phyloP scores from a whole-genome alignment of 192 early-diverging fungal species.

The Coemansia sp. region DNA sequence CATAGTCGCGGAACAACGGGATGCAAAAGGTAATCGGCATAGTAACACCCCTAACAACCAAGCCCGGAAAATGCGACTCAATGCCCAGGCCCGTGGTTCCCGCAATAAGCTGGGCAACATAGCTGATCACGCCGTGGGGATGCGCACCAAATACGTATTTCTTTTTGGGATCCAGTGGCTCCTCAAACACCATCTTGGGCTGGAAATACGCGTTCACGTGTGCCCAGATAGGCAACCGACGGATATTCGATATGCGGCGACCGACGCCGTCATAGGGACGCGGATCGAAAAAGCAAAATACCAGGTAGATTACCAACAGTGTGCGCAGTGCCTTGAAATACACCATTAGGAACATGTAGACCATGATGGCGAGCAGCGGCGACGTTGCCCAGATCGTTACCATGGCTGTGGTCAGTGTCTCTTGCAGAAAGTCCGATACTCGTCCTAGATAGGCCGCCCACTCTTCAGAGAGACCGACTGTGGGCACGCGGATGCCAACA shows the following conservation, averaged over 20 bases:
- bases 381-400: constrained; percentile 45
- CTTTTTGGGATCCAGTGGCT: constrained; percentile 74
- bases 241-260: constrained; percentile 55
- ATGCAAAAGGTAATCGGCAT: constrained; percentile 79
- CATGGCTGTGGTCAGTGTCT: constrained; percentile 38
- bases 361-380: constrained; percentile 33
- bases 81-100: constrained; percentile 80
- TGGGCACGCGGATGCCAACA: background rate
- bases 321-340: constrained; percentile 57
- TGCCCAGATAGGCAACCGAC: constrained; percentile 64
- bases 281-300: constrained; percentile 72
- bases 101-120: constrained; percentile 80
- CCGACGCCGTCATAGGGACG: constrained; percentile 76
- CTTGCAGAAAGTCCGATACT: constrained; percentile 20
- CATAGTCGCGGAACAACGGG: constrained; percentile 82
- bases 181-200: constrained; percentile 74
- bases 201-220: constrained; percentile 84
- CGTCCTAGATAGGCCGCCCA: constrained; percentile 18
- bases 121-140: constrained; percentile 85
- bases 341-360: constrained; percentile 66
- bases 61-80: constrained; percentile 71
- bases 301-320: constrained; percentile 67
- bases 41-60: constrained; percentile 76
- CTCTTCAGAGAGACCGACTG: constrained; percentile 18
- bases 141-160: constrained; percentile 93